Evolutionary conservation across 2,329 filamentous ascomycete species (phyloP).

Genomic region (Fusarium sp.): DNA sequence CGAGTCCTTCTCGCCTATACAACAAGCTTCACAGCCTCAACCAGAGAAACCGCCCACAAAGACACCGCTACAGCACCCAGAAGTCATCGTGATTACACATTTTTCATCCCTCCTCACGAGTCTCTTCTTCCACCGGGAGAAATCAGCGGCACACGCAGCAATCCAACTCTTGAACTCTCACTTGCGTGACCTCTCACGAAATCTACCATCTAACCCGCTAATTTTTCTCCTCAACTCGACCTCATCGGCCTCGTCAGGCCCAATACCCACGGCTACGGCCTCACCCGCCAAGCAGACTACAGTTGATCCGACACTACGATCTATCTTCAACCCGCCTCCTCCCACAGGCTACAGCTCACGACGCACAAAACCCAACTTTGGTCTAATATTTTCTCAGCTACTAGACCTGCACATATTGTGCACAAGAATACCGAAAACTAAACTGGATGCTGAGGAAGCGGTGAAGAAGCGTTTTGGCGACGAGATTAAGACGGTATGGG

Average conservation of each 20-base stretch:
- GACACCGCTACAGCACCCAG: slow-evolving; percentile 31
- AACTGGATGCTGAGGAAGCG: slow-evolving; percentile 56
- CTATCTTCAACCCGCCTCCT: slow-evolving; percentile 60
- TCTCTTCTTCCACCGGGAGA: slow-evolving; percentile 65
- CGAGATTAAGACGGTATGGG: slow-evolving; percentile 55
- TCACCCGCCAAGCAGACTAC: slow-evolving; percentile 19
- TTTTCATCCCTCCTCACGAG: slow-evolving; percentile 65
- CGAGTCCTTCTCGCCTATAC: slow-evolving; percentile 30
- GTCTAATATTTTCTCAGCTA: slow-evolving; percentile 67
- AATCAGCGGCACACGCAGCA: slow-evolving; percentile 61
- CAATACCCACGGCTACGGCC: slow-evolving; percentile 4
- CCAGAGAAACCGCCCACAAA: slow-evolving; percentile 6
- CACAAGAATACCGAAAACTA: slow-evolving; percentile 58
- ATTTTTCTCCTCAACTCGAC: slow-evolving; percentile 69
- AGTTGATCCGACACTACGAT: slow-evolving; percentile 62
- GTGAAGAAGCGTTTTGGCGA: slow-evolving; percentile 9
- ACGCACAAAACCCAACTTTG: slow-evolving; percentile 65
- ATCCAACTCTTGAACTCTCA: slow-evolving; percentile 63
- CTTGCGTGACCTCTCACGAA: slow-evolving; percentile 61
- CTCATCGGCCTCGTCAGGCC: slow-evolving; percentile 31
- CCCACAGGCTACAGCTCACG: slow-evolving; percentile 33
- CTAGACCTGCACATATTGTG: slow-evolving; percentile 68
- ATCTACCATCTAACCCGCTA: slow-evolving; percentile 58
- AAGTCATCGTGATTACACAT: slow-evolving; percentile 68
- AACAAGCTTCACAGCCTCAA: slow-evolving; percentile 2